Evolutionary conservation across 148 eudicot species (phyloP).

Genomic region (Vaccinium vitisidaea): DNA sequence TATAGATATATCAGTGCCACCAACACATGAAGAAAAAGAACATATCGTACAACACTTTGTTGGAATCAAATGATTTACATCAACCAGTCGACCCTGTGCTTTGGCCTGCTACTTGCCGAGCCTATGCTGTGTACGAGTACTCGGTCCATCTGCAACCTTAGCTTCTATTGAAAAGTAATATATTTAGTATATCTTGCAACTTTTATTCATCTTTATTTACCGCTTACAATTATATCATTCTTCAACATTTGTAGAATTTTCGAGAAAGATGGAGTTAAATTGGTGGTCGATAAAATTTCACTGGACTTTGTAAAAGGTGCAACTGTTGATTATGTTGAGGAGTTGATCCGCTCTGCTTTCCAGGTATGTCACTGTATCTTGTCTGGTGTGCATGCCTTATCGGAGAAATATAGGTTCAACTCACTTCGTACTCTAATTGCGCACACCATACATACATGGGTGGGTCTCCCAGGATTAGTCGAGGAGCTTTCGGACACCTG

Average conservation of each 20-base stretch:
- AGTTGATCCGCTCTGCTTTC: conserved; percentile 94
- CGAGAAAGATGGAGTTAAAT: conserved; percentile 82
- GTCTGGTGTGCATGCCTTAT: neutral
- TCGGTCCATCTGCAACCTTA: neutral
- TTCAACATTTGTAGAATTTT: conserved; percentile 53
- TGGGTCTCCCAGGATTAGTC: no score
- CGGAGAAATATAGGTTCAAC: neutral
- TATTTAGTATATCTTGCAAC: neutral
- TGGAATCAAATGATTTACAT: neutral
- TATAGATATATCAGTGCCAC: neutral
- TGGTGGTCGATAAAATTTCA: conserved; percentile 86
- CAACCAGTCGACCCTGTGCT: neutral
- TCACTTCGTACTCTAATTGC: neutral
- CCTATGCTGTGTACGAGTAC: neutral
- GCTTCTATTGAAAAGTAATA: neutral
- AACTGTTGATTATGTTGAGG: conserved; percentile 93
- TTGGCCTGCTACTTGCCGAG: neutral
- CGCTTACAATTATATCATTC: neutral
- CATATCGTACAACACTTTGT: neutral
- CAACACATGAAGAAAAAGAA: neutral
- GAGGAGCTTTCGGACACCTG: no score
- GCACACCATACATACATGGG: neutral
- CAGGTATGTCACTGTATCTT: conserved; percentile 52
- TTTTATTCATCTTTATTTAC: neutral
- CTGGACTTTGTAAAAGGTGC: conserved; percentile 96